Base-by-base conservation (phyloP, 2,329 filamentous ascomycete species). In the Fusarium sp. region DNA sequence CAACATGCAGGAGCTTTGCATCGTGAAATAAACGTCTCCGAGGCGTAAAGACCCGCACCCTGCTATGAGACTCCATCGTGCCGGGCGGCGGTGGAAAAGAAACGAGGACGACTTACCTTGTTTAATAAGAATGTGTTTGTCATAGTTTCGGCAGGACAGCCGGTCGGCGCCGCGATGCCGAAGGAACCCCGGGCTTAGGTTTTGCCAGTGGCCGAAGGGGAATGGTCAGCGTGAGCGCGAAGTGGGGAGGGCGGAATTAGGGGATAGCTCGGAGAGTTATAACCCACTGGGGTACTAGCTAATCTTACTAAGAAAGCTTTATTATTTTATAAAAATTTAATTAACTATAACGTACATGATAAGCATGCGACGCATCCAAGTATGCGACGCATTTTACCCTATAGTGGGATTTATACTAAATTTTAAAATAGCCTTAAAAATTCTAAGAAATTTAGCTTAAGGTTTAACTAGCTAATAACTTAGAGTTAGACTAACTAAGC, bases 151-250 rank as follows among this genome's bases (percentile, higher is more conserved):
- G 20, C 16, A 45, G 6, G 10, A 22, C n/a, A 14, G 63, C 63
- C 31, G 52, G 31, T 56, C 52, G 13, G 52, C 13, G 52, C 68
- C 69, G 40, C 52, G 25, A 70, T 68, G 7, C 69, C 69, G 69
- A 71, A 42, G 31, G 59, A 71, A 63, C 42, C 36, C 69, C 69
- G 69, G 69, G 22, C 45, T 31, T 38, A 63, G 31, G 22, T 71
- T 67, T 66, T 54, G 38, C 69, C 69, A 63, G 27, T 20, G 7
- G 68, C 70, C 66, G 33, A 59, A 74, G 40, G 47, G 35, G 58
- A n/a, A 70, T 18, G 0, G 29, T 25, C 4, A 18, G 52, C 1
- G 13, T 10, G 20, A 35, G n/a, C 1, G 2, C n/a, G 0, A 18
- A 35, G 31, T 10, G 52, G 52, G 52, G 13, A 56, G 11, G 8